phyloP scores from a whole-genome alignment of 75 land plant species.

The Pinus tabuliformis region DNA sequence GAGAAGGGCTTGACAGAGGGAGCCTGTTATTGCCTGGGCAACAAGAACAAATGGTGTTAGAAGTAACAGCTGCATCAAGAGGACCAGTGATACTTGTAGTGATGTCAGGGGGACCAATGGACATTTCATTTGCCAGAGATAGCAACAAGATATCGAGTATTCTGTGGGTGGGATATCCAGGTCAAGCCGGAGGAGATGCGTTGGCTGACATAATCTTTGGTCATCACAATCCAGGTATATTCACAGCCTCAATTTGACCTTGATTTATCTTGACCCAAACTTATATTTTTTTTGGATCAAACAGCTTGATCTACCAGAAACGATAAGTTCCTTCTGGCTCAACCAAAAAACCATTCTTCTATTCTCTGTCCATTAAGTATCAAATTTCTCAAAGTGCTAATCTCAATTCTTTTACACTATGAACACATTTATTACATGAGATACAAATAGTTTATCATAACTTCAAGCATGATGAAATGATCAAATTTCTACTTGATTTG shows the following conservation, averaged over 20 bases:
- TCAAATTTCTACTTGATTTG: not conserved
- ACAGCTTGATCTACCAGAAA: too few relatives aligned
- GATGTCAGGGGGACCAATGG: constrained; percentile 54
- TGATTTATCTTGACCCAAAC: too few relatives aligned
- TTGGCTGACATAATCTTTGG: constrained; percentile 39
- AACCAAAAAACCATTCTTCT: too few relatives aligned
- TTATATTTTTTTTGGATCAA: too few relatives aligned
- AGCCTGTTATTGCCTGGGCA: constrained; percentile 36
- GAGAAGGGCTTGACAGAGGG: constrained; percentile 25
- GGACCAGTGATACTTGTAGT: constrained; percentile 41
- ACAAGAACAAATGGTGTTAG: constrained; percentile 20
- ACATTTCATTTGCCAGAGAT: constrained; percentile 31
- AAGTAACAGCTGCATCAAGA: constrained; percentile 21
- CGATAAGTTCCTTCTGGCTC: too few relatives aligned
- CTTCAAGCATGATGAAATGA: too few relatives aligned
- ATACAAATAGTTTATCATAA: too few relatives aligned
- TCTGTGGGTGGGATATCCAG: constrained; percentile 53
- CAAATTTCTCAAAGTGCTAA: too few relatives aligned
- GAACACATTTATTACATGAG: too few relatives aligned
- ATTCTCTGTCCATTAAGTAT: too few relatives aligned
- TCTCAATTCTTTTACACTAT: too few relatives aligned
- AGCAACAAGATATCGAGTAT: constrained; percentile 25
- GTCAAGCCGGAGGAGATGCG: constrained; percentile 47
- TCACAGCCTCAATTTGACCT: too few relatives aligned
- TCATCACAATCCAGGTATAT: constrained; percentile 37